Conservation (phyloP, 768 basidiomycete species). For the Trametopsis cervina region DNA sequence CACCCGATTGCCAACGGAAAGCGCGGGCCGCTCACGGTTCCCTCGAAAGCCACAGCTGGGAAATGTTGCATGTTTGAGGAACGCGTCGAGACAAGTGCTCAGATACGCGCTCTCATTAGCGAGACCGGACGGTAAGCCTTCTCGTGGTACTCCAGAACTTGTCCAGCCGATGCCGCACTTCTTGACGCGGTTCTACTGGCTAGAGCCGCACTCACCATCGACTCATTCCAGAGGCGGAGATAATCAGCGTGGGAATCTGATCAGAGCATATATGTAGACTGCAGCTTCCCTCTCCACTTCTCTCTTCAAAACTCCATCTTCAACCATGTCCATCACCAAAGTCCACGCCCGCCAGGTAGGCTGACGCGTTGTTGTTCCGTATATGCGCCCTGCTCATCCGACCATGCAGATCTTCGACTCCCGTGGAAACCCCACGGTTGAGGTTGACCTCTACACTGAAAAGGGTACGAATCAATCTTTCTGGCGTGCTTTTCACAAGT, state of each 20-base stretch:
- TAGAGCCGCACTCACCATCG: too few species aligned
- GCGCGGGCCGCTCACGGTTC: too few species aligned
- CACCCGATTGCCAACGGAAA: too few species aligned
- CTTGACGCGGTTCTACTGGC: too few species aligned
- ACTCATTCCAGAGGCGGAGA: conserved; percentile 22
- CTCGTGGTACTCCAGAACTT: too few species aligned
- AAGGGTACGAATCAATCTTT: conserved; percentile 52
- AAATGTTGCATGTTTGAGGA: too few species aligned
- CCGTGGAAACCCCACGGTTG: conserved; percentile 96
- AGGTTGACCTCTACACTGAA: conserved; percentile 82
- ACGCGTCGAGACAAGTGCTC: too few species aligned
- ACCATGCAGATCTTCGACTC: conserved; percentile 90
- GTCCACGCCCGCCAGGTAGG: conserved; percentile 87
- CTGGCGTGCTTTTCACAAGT: neutral
- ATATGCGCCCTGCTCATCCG: neutral
- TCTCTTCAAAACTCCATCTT: conserved; percentile 14
- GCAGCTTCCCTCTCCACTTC: conserved; percentile 14
- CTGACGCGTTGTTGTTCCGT: conserved; percentile 2
- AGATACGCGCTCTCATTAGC: too few species aligned
- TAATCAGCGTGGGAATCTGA: conserved; percentile 33
- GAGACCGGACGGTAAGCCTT: too few species aligned
- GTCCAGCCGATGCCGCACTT: too few species aligned
- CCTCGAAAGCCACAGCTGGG: too few species aligned
- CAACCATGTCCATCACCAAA: conserved; percentile 86
- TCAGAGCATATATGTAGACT: conserved; percentile 15